Conservation (phyloP, 164 flowering plant species). For the Chimonanthus salicifolius region DNA sequence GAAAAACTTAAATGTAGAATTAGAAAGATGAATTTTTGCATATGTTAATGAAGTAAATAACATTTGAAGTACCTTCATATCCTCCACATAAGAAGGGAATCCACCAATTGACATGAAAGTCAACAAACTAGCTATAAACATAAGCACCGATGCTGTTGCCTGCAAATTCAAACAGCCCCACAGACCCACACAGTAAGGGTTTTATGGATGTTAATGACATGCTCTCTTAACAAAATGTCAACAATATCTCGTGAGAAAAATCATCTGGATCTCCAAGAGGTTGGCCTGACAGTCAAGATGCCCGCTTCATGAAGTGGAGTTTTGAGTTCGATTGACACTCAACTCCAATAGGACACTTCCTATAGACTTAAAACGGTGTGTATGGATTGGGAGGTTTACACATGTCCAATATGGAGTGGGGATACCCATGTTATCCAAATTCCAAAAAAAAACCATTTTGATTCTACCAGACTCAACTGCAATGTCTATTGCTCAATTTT, state of each 20-base stretch:
- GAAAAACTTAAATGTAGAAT: no score
- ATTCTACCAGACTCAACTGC: no score
- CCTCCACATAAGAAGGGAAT: conserved; percentile 55
- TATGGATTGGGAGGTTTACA: no score
- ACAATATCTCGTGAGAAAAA: background rate
- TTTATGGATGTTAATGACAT: background rate
- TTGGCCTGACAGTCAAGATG: background rate
- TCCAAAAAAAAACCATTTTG: no score
- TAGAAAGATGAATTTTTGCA: background rate
- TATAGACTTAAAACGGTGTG: no score
- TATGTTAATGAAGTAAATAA: background rate
- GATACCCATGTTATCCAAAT: no score
- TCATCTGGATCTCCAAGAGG: no score
- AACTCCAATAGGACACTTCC: background rate
- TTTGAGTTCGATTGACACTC: background rate
- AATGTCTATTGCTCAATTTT: no score
- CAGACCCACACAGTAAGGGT: background rate
- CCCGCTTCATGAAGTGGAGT: background rate
- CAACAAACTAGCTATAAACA: conserved; percentile 36
- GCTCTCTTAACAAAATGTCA: no score
- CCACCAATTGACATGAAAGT: conserved; percentile 54
- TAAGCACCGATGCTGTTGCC: conserved; percentile 40
- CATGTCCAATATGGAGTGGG: no score
- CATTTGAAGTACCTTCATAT: conserved; percentile 34
- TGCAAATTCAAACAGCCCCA: conserved; percentile 8